These are phyloP conservation scores for Aspergillus egyptiacus DNA, from an alignment of 495 filamentous ascomycete genomes.

Conservation along the genomic window DNA sequence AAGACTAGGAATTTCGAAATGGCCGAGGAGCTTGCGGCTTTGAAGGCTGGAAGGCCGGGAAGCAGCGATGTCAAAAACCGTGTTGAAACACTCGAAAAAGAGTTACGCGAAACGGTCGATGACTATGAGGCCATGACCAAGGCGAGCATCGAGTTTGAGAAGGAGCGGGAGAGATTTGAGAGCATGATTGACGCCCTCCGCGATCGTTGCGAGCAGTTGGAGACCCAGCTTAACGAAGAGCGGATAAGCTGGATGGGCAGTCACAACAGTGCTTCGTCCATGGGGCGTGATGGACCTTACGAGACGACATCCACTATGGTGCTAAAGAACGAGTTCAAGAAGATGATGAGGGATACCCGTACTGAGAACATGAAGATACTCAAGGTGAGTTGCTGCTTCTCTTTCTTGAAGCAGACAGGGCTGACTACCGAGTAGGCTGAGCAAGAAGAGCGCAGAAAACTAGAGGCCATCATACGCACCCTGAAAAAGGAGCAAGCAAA, in stretches of 20 bases:
- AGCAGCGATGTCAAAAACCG: conserved; percentile 50
- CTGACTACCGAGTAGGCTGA: conserved; percentile 48
- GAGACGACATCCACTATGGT: conserved; percentile 67
- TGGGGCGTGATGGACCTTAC: conserved; percentile 40
- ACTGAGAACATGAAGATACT: conserved; percentile 63
- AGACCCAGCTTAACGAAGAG: conserved; percentile 65
- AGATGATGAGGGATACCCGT: conserved; percentile 82
- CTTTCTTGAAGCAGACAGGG: conserved; percentile 8
- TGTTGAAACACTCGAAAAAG: conserved; percentile 61
- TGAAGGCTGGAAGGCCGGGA: conserved; percentile 40
- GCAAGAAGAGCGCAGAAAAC: conserved; percentile 63
- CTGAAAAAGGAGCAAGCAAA: conserved; percentile 49
- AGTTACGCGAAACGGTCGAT: conserved; percentile 72
- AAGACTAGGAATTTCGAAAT: conserved; percentile 54
- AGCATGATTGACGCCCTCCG: conserved; percentile 60
- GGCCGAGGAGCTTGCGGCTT: conserved; percentile 49
- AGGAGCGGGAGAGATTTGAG: conserved; percentile 74
- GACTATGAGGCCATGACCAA: conserved; percentile 87
- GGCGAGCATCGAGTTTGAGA: conserved; percentile 79
- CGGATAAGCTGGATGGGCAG: conserved; percentile 64
- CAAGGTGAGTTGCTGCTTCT: conserved; percentile 47
- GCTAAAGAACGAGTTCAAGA: conserved; percentile 77
- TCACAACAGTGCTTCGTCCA: conserved; percentile 42
- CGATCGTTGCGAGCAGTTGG: conserved; percentile 63
- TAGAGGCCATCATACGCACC: conserved; percentile 54